Conservation (phyloP, 345 rosid genomes). For the Salix suchowensis region DNA sequence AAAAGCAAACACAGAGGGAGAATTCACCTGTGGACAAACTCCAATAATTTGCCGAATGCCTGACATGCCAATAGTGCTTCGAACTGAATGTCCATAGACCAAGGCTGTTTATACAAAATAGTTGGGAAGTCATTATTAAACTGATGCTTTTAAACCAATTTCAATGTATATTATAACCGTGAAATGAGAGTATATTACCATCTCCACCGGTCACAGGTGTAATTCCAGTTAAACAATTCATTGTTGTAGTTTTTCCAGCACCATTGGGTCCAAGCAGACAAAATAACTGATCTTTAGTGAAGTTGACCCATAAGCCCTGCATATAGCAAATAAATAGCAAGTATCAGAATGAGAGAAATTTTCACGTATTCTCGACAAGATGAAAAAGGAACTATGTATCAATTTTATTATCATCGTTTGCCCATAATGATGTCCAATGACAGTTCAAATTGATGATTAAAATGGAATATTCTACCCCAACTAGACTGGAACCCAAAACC, state of each 20-base stretch:
- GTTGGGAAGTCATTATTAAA: slow-evolving; percentile 3
- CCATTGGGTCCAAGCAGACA: slow-evolving; percentile 98
- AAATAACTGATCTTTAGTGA: slow-evolving; percentile 75
- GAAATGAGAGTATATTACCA: slow-evolving; percentile 39
- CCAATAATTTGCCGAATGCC: slow-evolving; percentile 70
- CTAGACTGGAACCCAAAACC: neutral
- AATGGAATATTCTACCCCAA: too few relatives aligned
- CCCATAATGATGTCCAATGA: too few relatives aligned
- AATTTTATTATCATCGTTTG: too few relatives aligned
- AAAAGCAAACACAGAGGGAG: neutral
- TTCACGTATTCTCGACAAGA: too few relatives aligned
- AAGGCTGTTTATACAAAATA: slow-evolving; percentile 44
- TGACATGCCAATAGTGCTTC: slow-evolving; percentile 83
- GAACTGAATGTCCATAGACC: slow-evolving; percentile 66
- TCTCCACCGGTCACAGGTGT: slow-evolving; percentile 78
- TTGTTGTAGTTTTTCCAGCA: slow-evolving; percentile 89
- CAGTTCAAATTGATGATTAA: too few relatives aligned
- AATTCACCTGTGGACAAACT: slow-evolving; percentile 87
- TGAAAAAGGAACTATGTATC: too few relatives aligned
- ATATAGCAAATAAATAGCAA: slow-evolving; percentile 13
- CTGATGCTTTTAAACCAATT: neutral
- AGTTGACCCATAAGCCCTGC: slow-evolving; percentile 84
- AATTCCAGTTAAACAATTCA: slow-evolving; percentile 80
- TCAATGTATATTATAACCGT: neutral
- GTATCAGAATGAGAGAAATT: neutral